Conservation (phyloP, 768 basidiomycete genomes). For the Serendipita sp. region DNA sequence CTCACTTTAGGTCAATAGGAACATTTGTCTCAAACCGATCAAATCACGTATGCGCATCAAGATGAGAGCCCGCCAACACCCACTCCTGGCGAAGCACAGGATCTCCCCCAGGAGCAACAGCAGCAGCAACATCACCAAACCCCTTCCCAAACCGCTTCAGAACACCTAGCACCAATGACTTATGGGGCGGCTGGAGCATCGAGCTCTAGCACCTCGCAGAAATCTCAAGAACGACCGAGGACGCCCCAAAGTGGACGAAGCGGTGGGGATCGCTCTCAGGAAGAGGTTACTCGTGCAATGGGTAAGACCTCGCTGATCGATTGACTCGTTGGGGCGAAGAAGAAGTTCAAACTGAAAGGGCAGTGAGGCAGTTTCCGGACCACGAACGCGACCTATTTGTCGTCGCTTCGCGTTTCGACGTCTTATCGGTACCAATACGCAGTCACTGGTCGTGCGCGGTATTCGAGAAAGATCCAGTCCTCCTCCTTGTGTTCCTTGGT, state of each 20-base stretch:
- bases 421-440: too few relatives aligned
- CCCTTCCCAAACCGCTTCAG: neutral
- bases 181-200: neutral
- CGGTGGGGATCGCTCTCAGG: neutral
- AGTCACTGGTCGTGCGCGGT: too few relatives aligned
- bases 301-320: neutral
- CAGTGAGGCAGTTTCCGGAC: neutral
- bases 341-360: neutral
- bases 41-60: neutral
- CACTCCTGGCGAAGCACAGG: neutral
- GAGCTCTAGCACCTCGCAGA: neutral
- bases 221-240: neutral
- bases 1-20: neutral
- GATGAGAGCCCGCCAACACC: neutral
- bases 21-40: neutral
- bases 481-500: too few relatives aligned
- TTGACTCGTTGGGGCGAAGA: slow-evolving; percentile 6
- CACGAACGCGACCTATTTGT: neutral
- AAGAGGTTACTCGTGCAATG: neutral
- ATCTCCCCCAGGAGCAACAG: neutral
- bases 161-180: neutral
- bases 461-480: too few relatives aligned
- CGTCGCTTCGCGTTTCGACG: too few relatives aligned
- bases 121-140: neutral
- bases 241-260: neutral